Conservation (phyloP, 345 rosid genomes). For the Nasturtium officinale region DNA sequence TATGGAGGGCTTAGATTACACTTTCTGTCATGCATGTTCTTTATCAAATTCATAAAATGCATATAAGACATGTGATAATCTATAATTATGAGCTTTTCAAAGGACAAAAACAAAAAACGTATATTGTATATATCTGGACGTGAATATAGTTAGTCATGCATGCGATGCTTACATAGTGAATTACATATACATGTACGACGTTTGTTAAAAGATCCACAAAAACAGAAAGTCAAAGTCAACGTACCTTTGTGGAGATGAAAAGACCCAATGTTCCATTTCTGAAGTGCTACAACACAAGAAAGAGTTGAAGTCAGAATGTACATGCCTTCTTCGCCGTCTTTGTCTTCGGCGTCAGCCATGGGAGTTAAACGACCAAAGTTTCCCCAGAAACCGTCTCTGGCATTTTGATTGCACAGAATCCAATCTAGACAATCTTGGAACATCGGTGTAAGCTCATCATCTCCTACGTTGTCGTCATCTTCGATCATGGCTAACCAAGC, state of each 20-base stretch:
- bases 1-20: too few relatives aligned
- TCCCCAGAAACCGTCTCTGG: conserved; percentile 59
- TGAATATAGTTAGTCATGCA: conserved; percentile 22
- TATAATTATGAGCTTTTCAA: not conserved
- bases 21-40: too few relatives aligned
- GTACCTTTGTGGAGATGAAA: conserved; percentile 47
- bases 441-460: conserved; percentile 49
- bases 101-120: not conserved
- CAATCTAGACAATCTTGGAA: conserved; percentile 60
- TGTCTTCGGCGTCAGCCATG: conserved; percentile 38
- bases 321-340: conserved; percentile 6
- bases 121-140: not conserved
- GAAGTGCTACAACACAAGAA: conserved; percentile 59
- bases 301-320: conserved; percentile 51
- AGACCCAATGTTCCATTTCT: conserved; percentile 48
- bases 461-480: conserved; percentile 25
- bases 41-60: too few relatives aligned
- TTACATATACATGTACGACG: not conserved
- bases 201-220: not conserved
- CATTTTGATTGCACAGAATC: conserved; percentile 54
- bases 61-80: not conserved
- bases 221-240: conserved; percentile 10
- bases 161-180: not conserved
- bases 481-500: conserved; percentile 70
- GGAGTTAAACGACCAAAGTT: conserved; percentile 38